phyloP scores from a whole-genome alignment of 179 eudicot genomes.

The Drosera spatulata region DNA sequence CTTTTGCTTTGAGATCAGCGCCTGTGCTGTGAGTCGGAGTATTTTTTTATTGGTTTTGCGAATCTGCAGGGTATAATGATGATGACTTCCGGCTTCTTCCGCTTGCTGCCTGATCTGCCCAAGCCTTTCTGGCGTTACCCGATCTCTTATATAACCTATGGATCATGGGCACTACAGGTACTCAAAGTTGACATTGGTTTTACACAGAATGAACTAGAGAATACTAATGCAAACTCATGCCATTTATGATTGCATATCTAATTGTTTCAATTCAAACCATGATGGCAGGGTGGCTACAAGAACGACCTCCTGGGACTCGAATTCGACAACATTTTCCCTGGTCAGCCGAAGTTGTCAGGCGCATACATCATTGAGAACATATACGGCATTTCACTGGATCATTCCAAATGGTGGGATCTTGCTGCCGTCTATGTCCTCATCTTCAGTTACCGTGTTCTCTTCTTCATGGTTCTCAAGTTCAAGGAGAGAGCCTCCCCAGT shows the following conservation, averaged over 20 bases:
- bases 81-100: conserved; percentile 91
- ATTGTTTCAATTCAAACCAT: too few relatives aligned
- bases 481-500: conserved; percentile 58
- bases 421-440: conserved; percentile 77
- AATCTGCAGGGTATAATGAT: conserved; percentile 72
- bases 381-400: conserved; percentile 52
- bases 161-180: conserved; percentile 98
- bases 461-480: conserved; percentile 82
- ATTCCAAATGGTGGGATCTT: conserved; percentile 86
- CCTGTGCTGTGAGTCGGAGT: too few relatives aligned
- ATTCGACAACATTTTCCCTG: conserved; percentile 72
- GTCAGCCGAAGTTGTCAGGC: conserved; percentile 60
- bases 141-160: conserved; percentile 96
- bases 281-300: conserved; percentile 36
- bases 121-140: conserved; percentile 97
- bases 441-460: conserved; percentile 61
- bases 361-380: conserved; percentile 68
- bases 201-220: too few relatives aligned
- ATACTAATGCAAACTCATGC: too few relatives aligned
- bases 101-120: conserved; percentile 94
- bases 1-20: neutral
- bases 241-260: too few relatives aligned
- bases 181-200: conserved; percentile 4
- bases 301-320: conserved; percentile 69
- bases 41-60: too few relatives aligned